Base-by-base conservation (phyloP, 768 basidiomycete species). In the Termitomyces sp. region DNA sequence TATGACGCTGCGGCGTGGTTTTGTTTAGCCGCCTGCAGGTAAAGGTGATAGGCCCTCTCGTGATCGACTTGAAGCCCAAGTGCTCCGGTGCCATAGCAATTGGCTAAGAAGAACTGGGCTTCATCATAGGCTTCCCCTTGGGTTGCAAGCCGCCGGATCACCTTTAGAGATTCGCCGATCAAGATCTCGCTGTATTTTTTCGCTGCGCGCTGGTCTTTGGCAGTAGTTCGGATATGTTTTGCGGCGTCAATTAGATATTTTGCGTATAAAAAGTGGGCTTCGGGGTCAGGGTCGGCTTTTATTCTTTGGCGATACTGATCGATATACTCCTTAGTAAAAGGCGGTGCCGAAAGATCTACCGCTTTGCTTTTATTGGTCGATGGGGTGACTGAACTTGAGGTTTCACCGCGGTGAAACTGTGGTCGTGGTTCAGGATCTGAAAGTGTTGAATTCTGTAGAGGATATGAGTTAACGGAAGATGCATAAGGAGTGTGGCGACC, bases 161-260 rank as follows among this genome's bases (percentile, higher is more conserved):
- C 89, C 71, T 98, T 96, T 63, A 99, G 75, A 10, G 91, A 86
- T 72, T 99, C 97, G 50, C 77, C 78, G 47, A 99, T 80, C 36
- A 99, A 82, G 16, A 85, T 65, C 67, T 98, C 96, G 52, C 91
- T 85, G 67, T 95, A 98, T 70, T 91, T 95, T 69, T 91, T 87
- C 3, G 92, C 92, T 16, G 85, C 79, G 25, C 91, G 86, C 66
- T 89, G 86, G 60, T 94, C 90, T 60, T 80, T 86, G 7, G 85
- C 81, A 27, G 82, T 77, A 10, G 78, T 73, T 16, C 91, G 84
- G 58, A 98, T 86, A 70, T 94, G 88, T 74, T 91, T 94, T 13
- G 97, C 97, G 29, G 97, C 97, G 64, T 98, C 97, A 67, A 99
- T 94, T 56, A 99, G 85, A 69, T 98, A 99, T 73, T 96, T 98